These are phyloP conservation scores for Umbelopsis isabellina DNA, from an alignment of 192 early-diverging fungal species.

Conservation along the genomic window DNA sequence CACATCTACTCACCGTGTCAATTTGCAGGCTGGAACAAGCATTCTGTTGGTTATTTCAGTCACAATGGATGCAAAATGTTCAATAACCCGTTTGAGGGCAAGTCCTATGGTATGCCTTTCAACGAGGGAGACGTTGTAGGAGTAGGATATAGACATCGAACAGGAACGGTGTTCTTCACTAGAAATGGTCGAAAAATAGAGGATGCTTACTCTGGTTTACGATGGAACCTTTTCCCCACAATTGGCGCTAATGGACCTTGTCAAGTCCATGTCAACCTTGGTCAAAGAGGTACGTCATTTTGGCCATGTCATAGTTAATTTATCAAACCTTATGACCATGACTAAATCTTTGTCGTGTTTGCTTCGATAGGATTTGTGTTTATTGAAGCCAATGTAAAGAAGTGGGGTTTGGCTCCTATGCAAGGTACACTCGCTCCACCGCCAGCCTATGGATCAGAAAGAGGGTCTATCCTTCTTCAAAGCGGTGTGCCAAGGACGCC, in stretches of 20 bases:
- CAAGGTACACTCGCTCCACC: slow-evolving; percentile 72
- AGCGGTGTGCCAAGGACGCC: slow-evolving; percentile 19
- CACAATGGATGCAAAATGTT: slow-evolving; percentile 44
- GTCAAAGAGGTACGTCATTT: slow-evolving; percentile 35
- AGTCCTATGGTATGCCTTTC: slow-evolving; percentile 38
- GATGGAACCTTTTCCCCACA: slow-evolving; percentile 46
- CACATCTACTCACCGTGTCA: slow-evolving; percentile 8
- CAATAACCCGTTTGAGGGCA: slow-evolving; percentile 39
- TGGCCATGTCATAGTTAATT: background rate
- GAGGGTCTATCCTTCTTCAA: slow-evolving; percentile 67
- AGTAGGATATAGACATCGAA: slow-evolving; percentile 53
- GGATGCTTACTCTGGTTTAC: slow-evolving; percentile 39
- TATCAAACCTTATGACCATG: background rate
- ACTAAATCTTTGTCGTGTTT: background rate
- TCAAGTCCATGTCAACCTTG: slow-evolving; percentile 49
- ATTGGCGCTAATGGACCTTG: slow-evolving; percentile 50
- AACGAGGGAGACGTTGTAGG: slow-evolving; percentile 55
- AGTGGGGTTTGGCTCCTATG: slow-evolving; percentile 78
- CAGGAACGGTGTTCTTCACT: slow-evolving; percentile 56
- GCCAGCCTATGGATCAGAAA: slow-evolving; percentile 75
- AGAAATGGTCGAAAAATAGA: slow-evolving; percentile 48
- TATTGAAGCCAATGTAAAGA: slow-evolving; percentile 84
- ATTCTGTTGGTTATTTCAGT: slow-evolving; percentile 52
- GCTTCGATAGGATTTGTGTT: slow-evolving; percentile 71
- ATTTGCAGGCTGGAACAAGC: slow-evolving; percentile 47